Percentiles rank a stretch among this genome's conserved stretches.
These are phyloP conservation scores for Vanilla planifolia DNA, from an alignment of 106 monocot species.

Conservation along the genomic window DNA sequence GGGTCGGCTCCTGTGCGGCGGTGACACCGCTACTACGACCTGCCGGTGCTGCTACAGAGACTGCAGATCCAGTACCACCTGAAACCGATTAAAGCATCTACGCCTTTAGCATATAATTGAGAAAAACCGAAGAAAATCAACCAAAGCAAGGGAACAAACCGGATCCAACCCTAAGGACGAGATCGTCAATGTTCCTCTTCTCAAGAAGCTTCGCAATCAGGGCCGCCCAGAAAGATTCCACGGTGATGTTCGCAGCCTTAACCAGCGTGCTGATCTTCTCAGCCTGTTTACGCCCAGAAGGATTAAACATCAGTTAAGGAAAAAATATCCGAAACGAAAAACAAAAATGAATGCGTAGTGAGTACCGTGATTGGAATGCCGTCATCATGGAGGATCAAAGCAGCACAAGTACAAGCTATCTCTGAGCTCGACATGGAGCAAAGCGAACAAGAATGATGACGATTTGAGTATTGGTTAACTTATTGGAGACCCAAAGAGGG, in stretches of 20 bases:
- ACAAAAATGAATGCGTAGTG: not conserved
- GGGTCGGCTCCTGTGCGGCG: conserved; percentile 1
- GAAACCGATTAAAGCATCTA: not conserved
- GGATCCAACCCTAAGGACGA: conserved; percentile 14
- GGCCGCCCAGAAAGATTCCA: conserved; percentile 40
- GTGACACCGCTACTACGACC: not conserved
- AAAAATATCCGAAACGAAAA: no score
- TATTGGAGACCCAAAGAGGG: no score
- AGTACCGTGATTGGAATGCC: conserved; percentile 59
- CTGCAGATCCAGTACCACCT: conserved; percentile 9
- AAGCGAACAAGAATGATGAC: no score
- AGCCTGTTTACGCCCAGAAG: conserved; percentile 14
- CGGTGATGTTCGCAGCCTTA: conserved; percentile 44
- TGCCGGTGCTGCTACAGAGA: conserved; percentile 4
- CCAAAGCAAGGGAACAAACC: not conserved
- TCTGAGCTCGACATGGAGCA: conserved; percentile 32
- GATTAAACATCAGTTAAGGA: no score
- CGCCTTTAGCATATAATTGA: not conserved
- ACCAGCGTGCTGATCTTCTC: conserved; percentile 52
- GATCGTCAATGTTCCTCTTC: conserved; percentile 17
- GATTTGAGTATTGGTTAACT: no score
- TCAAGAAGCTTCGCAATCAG: conserved; percentile 18
- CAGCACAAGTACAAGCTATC: conserved; percentile 54
- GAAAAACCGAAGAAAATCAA: not conserved
- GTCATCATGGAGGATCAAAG: conserved; percentile 58